Evolutionary conservation across 2,329 filamentous ascomycete species (phyloP).

Genomic region (Zopfia rhizophila): DNA sequence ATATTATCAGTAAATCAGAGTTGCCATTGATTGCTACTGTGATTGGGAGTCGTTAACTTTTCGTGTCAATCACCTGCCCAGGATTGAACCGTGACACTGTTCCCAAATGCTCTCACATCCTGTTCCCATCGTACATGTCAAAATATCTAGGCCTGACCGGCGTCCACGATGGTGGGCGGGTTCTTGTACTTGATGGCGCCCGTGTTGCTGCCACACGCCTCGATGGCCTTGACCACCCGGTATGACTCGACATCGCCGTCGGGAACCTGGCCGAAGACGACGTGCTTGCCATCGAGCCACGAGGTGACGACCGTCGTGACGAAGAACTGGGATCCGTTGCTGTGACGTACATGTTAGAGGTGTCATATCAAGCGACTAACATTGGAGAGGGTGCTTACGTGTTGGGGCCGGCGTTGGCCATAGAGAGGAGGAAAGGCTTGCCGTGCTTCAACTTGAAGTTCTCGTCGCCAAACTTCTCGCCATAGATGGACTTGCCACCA

Average conservation of each 20-base stretch:
- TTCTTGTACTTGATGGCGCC: conserved; percentile 64
- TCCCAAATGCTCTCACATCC: not conserved
- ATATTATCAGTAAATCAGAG: conserved; percentile 24
- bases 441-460: conserved; percentile 84
- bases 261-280: conserved; percentile 81
- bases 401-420: conserved; percentile 96
- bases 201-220: conserved; percentile 66
- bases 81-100: conserved; percentile 11
- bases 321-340: conserved; percentile 79
- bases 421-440: conserved; percentile 83
- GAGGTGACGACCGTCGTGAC: conserved; percentile 74
- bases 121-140: not conserved
- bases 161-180: conserved; percentile 63
- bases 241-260: conserved; percentile 63
- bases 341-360: conserved; percentile 44
- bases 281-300: conserved; percentile 82
- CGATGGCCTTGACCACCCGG: conserved; percentile 67
- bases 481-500: conserved; percentile 93
- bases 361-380: conserved; percentile 9
- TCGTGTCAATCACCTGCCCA: conserved; percentile 9
- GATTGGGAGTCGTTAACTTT: conserved; percentile 19
- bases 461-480: conserved; percentile 93
- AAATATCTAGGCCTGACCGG: conserved; percentile 58
- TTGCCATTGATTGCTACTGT: conserved; percentile 34
- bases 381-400: conserved; percentile 65